These are phyloP conservation scores for Penicillium nucicola DNA, from an alignment of 495 filamentous ascomycete species.

Conservation along the genomic window DNA sequence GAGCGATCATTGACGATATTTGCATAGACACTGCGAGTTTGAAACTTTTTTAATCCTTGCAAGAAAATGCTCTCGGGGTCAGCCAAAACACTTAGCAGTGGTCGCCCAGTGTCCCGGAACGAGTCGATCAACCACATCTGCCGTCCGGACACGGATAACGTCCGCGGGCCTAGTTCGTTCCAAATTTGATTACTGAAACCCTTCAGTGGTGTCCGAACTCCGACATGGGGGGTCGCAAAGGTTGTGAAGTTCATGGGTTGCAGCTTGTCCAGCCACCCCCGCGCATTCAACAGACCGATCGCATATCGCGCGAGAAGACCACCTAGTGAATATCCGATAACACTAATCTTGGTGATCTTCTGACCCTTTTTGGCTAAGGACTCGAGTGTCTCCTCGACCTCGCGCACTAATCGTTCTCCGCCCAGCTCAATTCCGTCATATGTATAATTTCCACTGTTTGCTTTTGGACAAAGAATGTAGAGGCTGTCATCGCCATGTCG, in stretches of 20 bases:
- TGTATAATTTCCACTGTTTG: conserved; percentile 79
- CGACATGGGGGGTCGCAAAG: conserved; percentile 87
- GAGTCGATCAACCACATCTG: conserved; percentile 86
- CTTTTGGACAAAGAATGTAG: conserved; percentile 71
- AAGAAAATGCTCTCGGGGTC: conserved; percentile 87
- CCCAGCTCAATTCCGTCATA: conserved; percentile 94
- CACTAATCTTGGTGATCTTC: conserved; percentile 73
- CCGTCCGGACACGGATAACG: conserved; percentile 73
- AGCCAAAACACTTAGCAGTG: conserved; percentile 75
- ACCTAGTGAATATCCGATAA: conserved; percentile 88
- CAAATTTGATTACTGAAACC: conserved; percentile 66
- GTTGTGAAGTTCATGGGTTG: conserved; percentile 91
- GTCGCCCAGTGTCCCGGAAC: conserved; percentile 76
- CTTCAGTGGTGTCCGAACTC: conserved; percentile 70
- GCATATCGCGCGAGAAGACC: conserved; percentile 86
- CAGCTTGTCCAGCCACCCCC: conserved; percentile 72
- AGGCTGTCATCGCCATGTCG: conserved; percentile 61
- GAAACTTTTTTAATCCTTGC: conserved; percentile 69
- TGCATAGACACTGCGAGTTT: conserved; percentile 69
- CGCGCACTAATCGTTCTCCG: conserved; percentile 80
- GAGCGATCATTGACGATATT: conserved; percentile 83
- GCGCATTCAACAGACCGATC: conserved; percentile 76
- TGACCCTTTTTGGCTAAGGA: conserved; percentile 61
- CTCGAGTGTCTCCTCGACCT: conserved; percentile 81
- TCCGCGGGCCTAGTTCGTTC: conserved; percentile 77